Percentiles rank a stretch among this genome's conserved stretches.
Conservation (phyloP, 78 protist genomes). For the Pelomyxa schiedti region DNA sequence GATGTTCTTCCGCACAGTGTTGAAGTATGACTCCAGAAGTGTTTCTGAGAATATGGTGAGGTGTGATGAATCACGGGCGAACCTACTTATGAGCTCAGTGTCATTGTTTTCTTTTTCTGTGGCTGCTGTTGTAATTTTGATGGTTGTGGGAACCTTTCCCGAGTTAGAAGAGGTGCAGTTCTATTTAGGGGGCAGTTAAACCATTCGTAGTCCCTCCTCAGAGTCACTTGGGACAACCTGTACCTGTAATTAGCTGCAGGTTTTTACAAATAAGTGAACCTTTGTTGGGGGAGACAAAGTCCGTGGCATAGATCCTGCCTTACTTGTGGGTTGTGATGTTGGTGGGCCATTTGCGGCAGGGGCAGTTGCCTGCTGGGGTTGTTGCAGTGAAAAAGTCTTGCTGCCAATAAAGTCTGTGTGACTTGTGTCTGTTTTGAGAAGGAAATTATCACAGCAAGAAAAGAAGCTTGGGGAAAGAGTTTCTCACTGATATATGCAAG, state of each 20-base stretch:
- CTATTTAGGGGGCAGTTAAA: too few species aligned
- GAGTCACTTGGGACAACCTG: too few species aligned
- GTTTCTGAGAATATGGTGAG: not conserved
- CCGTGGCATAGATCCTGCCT: not conserved
- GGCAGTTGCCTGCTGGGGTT: conserved; percentile 7
- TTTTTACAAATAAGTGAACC: not conserved
- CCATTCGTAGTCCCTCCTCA: too few species aligned
- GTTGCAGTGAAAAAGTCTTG: conserved; percentile 18
- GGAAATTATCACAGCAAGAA: too few species aligned
- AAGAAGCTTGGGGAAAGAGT: too few species aligned
- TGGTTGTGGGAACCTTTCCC: too few species aligned
- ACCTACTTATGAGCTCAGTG: conserved; percentile 46
- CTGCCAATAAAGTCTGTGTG: conserved; percentile 83
- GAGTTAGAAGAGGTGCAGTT: too few species aligned
- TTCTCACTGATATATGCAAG: conserved; percentile 78
- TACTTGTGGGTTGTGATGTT: not conserved
- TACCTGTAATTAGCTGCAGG: not conserved
- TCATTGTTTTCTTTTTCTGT: too few species aligned
- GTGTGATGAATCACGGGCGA: not conserved
- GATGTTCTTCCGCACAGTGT: conserved; percentile 71
- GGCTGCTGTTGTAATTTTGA: conserved; percentile 5
- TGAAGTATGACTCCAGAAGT: conserved; percentile 61
- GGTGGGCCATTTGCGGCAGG: conserved; percentile 6
- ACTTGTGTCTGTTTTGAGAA: too few species aligned
- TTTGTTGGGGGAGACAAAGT: not conserved